Percentiles rank a stretch among this genome's conserved stretches.
Conservation (phyloP, 768 basidiomycete species). For the Nidularia sp. region DNA sequence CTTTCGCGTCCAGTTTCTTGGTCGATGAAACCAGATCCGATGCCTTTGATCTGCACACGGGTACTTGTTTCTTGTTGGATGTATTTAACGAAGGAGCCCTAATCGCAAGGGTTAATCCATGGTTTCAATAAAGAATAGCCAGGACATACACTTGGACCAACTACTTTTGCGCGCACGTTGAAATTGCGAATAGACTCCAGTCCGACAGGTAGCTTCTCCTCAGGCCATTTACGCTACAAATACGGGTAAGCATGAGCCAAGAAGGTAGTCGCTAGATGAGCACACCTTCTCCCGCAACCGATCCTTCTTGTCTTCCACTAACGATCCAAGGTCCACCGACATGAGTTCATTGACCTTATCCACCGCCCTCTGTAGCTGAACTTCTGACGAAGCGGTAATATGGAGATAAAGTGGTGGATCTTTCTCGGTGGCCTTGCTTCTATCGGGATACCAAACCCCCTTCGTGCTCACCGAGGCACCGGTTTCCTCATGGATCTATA, state of each 20-base stretch:
- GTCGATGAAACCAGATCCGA: constrained; percentile 88
- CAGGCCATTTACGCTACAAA: constrained; percentile 90
- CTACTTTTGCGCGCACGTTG: constrained; percentile 96
- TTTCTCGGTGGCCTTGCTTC: constrained; percentile 83
- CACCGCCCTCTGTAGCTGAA: constrained; percentile 62
- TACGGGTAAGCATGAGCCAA: neutral
- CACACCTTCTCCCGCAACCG: constrained; percentile 54
- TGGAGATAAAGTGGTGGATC: constrained; percentile 95
- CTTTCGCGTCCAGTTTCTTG: constrained; percentile 64
- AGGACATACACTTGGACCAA: constrained; percentile 78
- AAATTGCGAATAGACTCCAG: constrained; percentile 93
- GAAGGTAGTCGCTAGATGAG: too few relatives aligned
- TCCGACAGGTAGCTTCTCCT: constrained; percentile 89
- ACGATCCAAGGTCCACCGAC: constrained; percentile 68
- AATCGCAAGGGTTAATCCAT: too few relatives aligned
- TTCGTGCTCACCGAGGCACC: constrained; percentile 92
- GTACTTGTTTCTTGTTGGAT: constrained; percentile 93
- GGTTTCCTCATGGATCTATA: constrained; percentile 86
- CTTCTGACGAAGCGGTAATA: constrained; percentile 72
- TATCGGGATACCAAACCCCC: constrained; percentile 95
- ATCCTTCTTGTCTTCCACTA: constrained; percentile 71
- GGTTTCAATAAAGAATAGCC: constrained; percentile 1
- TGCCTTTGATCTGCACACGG: constrained; percentile 89
- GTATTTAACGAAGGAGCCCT: constrained; percentile 98
- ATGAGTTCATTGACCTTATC: constrained; percentile 74